Evolutionary conservation across 2,329 filamentous ascomycete genomes (phyloP), one percentile per base, ranked within the genome.

Genomic region (Cadophora luteo-olivacea): DNA sequence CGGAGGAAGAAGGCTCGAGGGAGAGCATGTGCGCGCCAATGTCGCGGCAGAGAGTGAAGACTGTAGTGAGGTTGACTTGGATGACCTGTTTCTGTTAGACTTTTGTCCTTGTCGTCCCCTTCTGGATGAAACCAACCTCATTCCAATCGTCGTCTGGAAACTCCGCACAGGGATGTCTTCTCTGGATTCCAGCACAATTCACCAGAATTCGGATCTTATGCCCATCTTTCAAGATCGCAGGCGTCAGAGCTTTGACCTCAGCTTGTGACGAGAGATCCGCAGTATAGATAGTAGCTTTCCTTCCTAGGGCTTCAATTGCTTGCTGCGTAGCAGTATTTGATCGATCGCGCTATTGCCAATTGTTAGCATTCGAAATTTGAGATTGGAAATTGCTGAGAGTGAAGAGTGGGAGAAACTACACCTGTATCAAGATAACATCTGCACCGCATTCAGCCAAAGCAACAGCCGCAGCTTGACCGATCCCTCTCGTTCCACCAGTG

Each of bases 1-100:
- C 85, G 92, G 84, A 95, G 95, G 58, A 88, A 89, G 48, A 97
- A 85, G 33, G 81, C 74, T 72, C 70, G 63, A 73, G 76, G 25
- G 80, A 78, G 33, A 96, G 88, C 88, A 96, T 93, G 82, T 94
- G 91, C 16, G 89, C 89, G 71, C 92, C 92, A 19, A 93, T 85
- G 78, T 94, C 92, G 69, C 93, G 89, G 80, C 88, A 87, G 66
- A 97, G 84, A 0, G 88, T 88, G 81, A 97, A 97, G 65, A 96
- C 92, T 54, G 91, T 86, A 76, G 87, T 91, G 57, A 97, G 87
- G 81, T 97, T 97, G 61, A 97, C 91, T 83, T 97, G 92, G 52
- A 97, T 83, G 36, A 97, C 75, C 75, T 76, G 62, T 45, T 51
- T 57, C 48, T 38, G 22, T 25, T 85, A 61, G 32, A 51, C 54